Evolutionary conservation across 495 filamentous ascomycete species (phyloP), one percentile per base, ranked within the genome.

Genomic region (Penicillium manginii): DNA sequence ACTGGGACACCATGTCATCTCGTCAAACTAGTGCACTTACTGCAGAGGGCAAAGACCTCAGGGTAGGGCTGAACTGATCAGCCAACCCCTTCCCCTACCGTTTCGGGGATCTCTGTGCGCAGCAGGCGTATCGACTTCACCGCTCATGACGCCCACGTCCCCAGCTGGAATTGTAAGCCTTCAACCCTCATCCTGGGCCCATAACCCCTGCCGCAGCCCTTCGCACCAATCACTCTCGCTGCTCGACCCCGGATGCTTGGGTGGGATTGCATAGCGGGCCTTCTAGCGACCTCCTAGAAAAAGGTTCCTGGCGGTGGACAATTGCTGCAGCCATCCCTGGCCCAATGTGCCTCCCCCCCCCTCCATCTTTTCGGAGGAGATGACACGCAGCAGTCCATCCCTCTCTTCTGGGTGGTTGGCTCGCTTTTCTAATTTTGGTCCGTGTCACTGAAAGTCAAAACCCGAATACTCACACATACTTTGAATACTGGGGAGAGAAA

Each of bases 271-370:
- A 57, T 55, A 57, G 54, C 17, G 54, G 66, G 53, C 55, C 54
- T 72, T 70, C 70, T 66, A 68, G 61, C 66, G 59, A 69, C 63
- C 63, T 64, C 68, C 67, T 68, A 66, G 65, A 72, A 71, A 57
- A 52, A 69, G 54, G 67, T 70, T 59, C 67, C 67, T 70, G 67
- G 67, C 67, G 67, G 67, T 70, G 64, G 59, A 56, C 60, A 46
- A 32, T 49, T 19, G 55, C 57, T 61, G 62, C 62, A 60, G 42
- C 53, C 48, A 51, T 51, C 58, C 52, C 50, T 40, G 31, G 42
- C 45, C 45, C 40, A 19, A 10, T 43, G 17, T 43, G 1, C 17
- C 33, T n/a, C 35, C 35, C 4, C 35, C 35, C 26, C n/a, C 31
- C 31, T 33, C 37, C 40, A 43, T 43, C 40, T 19, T 43, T n/a